phyloP scores from a whole-genome alignment of 495 filamentous ascomycete genomes.

The Penicillium subrubescens region DNA sequence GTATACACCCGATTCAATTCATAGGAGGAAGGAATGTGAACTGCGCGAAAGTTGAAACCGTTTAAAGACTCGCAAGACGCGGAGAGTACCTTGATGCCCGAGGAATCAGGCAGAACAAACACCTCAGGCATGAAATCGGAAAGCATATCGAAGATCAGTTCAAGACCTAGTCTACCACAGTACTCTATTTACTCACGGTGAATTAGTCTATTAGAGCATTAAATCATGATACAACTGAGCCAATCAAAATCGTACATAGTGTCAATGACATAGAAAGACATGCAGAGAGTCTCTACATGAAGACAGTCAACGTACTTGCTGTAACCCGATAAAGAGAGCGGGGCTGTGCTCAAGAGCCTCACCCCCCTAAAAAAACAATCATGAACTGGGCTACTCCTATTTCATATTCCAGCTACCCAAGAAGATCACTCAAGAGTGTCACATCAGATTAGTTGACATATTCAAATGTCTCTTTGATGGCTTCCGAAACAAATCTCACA shows the following conservation, averaged over 20 bases:
- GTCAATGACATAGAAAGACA: too few species aligned
- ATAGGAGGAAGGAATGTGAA: not conserved
- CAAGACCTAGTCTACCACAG: too few species aligned
- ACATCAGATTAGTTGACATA: not conserved
- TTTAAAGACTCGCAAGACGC: not conserved
- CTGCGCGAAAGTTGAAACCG: not conserved
- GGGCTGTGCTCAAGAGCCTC: not conserved
- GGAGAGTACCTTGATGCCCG: not conserved
- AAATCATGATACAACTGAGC: too few species aligned
- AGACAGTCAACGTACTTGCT: too few species aligned
- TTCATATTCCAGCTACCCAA: not conserved
- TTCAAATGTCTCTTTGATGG: not conserved
- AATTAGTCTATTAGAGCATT: too few species aligned
- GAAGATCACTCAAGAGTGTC: not conserved
- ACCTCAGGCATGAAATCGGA: not conserved
- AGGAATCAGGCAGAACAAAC: not conserved
- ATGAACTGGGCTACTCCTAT: not conserved
- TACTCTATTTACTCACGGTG: too few species aligned
- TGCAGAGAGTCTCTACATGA: too few species aligned
- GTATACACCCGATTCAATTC: not conserved
- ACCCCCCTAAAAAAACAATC: not conserved
- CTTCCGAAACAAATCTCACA: not conserved
- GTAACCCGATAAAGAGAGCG: not conserved
- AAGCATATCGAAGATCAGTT: not conserved
- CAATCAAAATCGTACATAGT: too few species aligned